A percentile compares a stretch with the other conserved stretches of the same genome.
phyloP scores from a whole-genome alignment of 345 rosid genomes.

The Gossypium herbaceum region DNA sequence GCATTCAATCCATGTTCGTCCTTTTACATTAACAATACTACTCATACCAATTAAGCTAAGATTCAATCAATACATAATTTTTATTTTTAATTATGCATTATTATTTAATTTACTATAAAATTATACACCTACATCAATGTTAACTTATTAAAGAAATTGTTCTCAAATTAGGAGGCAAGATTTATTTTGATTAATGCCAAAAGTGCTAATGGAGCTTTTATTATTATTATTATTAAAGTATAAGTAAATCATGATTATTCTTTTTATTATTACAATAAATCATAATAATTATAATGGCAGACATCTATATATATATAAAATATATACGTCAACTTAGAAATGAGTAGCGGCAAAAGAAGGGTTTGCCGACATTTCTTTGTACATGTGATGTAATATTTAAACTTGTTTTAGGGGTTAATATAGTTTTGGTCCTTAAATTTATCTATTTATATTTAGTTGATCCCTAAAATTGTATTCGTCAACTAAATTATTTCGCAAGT shows the following conservation, averaged over 20 bases:
- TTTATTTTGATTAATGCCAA: not conserved
- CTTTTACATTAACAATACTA: fast-evolving
- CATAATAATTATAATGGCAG: conserved; percentile 18
- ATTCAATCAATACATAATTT: too few relatives aligned
- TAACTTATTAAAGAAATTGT: not conserved
- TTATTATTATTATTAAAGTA: too few relatives aligned
- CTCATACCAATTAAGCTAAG: too few relatives aligned
- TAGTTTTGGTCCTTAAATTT: too few relatives aligned
- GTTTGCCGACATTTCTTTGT: conserved; percentile 60
- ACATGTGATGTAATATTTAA: conserved; percentile 16
- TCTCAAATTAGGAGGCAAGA: not conserved
- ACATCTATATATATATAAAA: conserved; percentile 7
- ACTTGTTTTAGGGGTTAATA: too few relatives aligned
- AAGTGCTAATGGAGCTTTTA: not conserved
- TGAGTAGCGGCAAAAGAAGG: conserved; percentile 19
- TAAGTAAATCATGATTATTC: not conserved
- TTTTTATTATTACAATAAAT: not conserved
- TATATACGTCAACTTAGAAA: not conserved
- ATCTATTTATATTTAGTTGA: too few relatives aligned
- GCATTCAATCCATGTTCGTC: too few relatives aligned
- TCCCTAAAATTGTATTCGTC: too few relatives aligned
- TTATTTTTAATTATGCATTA: too few relatives aligned
- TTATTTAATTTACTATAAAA: too few relatives aligned
- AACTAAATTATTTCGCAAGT: too few relatives aligned
- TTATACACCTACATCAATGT: too few relatives aligned